phyloP scores from a whole-genome alignment of 495 filamentous ascomycete genomes.

The Hypoxylon perforatum region DNA sequence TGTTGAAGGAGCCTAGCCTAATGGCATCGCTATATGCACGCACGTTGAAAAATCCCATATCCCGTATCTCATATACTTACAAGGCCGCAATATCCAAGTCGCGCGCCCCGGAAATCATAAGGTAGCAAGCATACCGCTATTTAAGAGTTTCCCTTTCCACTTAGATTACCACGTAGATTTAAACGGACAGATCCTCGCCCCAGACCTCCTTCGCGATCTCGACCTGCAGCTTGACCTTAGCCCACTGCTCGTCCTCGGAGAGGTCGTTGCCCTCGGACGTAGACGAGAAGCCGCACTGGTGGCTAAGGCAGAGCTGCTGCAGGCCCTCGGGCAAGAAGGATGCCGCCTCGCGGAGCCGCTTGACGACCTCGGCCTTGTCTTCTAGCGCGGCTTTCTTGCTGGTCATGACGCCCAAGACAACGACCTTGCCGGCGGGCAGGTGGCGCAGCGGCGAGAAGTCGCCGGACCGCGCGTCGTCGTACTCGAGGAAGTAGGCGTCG shows the following conservation, averaged over 20 bases:
- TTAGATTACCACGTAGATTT: conserved; percentile 1
- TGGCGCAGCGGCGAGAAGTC: conserved; percentile 72
- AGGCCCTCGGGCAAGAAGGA: conserved; percentile 68
- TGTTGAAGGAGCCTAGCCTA: conserved; percentile 16
- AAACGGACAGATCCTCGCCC: conserved; percentile 56
- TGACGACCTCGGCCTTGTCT: conserved; percentile 69
- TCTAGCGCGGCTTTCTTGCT: conserved; percentile 72
- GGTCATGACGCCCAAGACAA: conserved; percentile 73
- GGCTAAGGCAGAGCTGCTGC: conserved; percentile 70
- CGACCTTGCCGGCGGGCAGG: conserved; percentile 72
- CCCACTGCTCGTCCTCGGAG: conserved; percentile 68
- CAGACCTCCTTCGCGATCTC: conserved; percentile 62
- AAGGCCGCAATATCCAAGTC: background rate
- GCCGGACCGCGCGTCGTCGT: conserved; percentile 73
- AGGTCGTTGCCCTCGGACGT: conserved; percentile 72
- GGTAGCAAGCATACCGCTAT: too few species aligned
- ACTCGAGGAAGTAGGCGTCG: conserved; percentile 76
- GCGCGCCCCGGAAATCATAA: too few species aligned
- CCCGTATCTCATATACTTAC: background rate
- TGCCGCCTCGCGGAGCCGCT: conserved; percentile 67
- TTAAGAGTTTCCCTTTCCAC: too few species aligned
- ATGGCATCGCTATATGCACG: background rate
- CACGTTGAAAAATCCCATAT: background rate
- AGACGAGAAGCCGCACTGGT: conserved; percentile 76
- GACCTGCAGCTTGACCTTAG: conserved; percentile 56